These are phyloP conservation scores for Fusarium denticulatum DNA, from an alignment of 2,329 filamentous ascomycete genomes.

Conservation along the genomic window DNA sequence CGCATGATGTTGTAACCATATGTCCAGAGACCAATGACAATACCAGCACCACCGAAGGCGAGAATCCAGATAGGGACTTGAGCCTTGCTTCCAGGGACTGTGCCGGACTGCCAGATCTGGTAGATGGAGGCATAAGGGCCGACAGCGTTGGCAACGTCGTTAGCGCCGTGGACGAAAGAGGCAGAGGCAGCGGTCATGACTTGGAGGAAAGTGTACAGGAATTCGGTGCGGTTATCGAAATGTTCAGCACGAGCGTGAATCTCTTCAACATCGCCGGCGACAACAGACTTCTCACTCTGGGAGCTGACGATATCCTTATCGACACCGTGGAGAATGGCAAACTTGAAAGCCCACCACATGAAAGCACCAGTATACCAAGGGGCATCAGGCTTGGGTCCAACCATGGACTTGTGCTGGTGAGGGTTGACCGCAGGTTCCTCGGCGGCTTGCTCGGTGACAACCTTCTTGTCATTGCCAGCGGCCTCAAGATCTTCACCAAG, in stretches of 20 bases:
- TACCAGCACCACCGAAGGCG: conserved; percentile 60
- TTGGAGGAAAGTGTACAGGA: conserved; percentile 69
- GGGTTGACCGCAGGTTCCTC: conserved; percentile 65
- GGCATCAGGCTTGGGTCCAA: conserved; percentile 55
- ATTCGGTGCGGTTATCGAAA: conserved; percentile 71
- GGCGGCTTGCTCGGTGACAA: conserved; percentile 51
- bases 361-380: conserved; percentile 55
- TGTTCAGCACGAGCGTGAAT: conserved; percentile 66
- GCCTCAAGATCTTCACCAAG: conserved; percentile 39
- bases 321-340: conserved; percentile 58
- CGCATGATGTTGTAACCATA: conserved; percentile 73
- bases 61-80: conserved; percentile 70
- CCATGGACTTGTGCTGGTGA: conserved; percentile 43
- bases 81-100: conserved; percentile 53
- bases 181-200: conserved; percentile 69
- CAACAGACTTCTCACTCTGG: conserved; percentile 51
- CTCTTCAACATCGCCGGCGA: conserved; percentile 63
- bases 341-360: conserved; percentile 58
- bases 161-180: conserved; percentile 73
- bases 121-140: conserved; percentile 72
- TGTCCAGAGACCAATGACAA: conserved; percentile 67
- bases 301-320: conserved; percentile 54
- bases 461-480: conserved; percentile 43
- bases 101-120: conserved; percentile 65
- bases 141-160: conserved; percentile 72